Percentiles rank a stretch among this genome's conserved stretches.
phyloP scores from a whole-genome alignment of 2,329 filamentous ascomycete genomes.

The Hymenotorrendiella dingleyae region DNA sequence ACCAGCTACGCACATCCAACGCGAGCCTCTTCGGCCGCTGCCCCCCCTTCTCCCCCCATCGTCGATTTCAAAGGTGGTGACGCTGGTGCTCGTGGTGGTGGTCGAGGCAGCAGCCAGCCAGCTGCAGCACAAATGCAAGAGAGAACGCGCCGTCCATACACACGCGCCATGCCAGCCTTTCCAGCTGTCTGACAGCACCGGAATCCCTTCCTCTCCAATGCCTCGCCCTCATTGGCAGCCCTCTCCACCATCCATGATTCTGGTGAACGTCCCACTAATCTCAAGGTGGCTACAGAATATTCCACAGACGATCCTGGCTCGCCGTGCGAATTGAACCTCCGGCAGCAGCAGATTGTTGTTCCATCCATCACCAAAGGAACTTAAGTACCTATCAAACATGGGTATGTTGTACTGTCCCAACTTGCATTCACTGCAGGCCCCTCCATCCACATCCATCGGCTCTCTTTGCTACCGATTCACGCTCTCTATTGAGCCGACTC shows the following conservation, averaged over 20 bases:
- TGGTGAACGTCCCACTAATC: slow-evolving; percentile 14
- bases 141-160: background rate
- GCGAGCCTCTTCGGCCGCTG: no score
- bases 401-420: slow-evolving; percentile 10
- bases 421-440: slow-evolving; percentile 8
- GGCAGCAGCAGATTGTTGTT: slow-evolving; percentile 13
- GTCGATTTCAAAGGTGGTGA: no score
- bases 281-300: slow-evolving; percentile 13
- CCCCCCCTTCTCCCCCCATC: no score
- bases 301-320: slow-evolving; percentile 11
- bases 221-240: background rate
- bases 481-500: slow-evolving; percentile 1
- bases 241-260: slow-evolving; percentile 3
- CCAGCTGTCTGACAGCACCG: slow-evolving; percentile 4
- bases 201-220: background rate
- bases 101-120: no score
- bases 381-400: slow-evolving; percentile 10
- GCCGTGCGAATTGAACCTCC: slow-evolving; percentile 9
- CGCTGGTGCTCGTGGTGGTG: no score
- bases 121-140: background rate
- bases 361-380: slow-evolving; percentile 10
- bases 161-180: background rate
- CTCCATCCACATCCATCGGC: background rate
- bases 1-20: no score
- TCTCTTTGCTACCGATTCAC: no score